Evolutionary conservation across 1,139 yeast genomes (phyloP).

Genomic region (Candida sanyaensis): DNA sequence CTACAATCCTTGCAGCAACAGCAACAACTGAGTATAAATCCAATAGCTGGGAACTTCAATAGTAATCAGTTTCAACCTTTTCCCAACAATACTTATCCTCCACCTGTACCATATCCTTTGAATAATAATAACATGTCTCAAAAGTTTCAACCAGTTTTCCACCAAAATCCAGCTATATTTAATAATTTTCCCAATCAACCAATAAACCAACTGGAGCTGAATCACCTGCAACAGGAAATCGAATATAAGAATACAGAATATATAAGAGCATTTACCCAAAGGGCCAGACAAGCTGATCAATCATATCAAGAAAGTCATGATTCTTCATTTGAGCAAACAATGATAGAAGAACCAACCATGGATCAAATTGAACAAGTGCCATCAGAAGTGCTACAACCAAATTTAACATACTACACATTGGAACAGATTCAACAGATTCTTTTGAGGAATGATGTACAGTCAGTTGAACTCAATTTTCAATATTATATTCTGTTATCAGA

Average conservation of each 20-base stretch:
- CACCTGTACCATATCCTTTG: not conserved
- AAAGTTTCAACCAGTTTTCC: no score
- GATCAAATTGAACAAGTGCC: not conserved
- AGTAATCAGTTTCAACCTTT: not conserved
- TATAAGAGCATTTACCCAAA: not conserved
- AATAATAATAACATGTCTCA: no score
- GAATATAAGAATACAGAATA: conserved; percentile 1
- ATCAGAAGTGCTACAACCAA: not conserved
- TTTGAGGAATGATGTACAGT: not conserved
- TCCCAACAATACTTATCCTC: not conserved
- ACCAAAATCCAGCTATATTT: not conserved
- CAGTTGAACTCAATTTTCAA: conserved; percentile 13
- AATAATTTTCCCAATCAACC: not conserved
- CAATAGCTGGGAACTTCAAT: not conserved
- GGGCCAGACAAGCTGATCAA: not conserved
- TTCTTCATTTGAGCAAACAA: not conserved
- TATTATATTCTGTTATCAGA: conserved; percentile 22
- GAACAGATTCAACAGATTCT: conserved; percentile 2
- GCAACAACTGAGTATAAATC: not conserved
- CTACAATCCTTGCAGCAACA: not conserved
- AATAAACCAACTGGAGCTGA: not conserved
- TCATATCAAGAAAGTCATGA: not conserved
- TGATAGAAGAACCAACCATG: not conserved
- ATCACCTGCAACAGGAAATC: not conserved
- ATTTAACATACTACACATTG: not conserved